A percentile compares a stretch with the other conserved stretches of the same genome.
phyloP scores from a whole-genome alignment of 257 asterid genomes.

The Eucommia ulmoides region DNA sequence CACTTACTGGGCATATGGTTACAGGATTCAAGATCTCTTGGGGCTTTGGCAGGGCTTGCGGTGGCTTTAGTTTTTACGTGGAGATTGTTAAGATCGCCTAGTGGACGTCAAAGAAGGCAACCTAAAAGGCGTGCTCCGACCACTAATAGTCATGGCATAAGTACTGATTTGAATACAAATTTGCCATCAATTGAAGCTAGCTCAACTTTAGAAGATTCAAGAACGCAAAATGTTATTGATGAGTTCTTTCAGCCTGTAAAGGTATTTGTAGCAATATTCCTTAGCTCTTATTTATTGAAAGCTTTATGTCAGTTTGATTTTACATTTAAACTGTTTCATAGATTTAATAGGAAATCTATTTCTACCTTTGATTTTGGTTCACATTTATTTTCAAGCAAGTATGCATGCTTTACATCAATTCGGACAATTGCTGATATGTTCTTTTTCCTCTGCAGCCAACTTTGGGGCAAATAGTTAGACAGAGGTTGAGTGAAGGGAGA shows the following conservation, averaged over 20 bases:
- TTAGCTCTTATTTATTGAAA: neutral
- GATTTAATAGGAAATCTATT: no score
- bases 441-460: conserved; percentile 51
- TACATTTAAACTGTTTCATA: no score
- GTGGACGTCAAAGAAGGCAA: conserved; percentile 53
- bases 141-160: conserved; percentile 41
- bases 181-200: conserved; percentile 22
- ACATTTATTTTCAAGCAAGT: no score
- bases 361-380: no score
- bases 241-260: conserved; percentile 78
- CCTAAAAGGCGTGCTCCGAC: conserved; percentile 50
- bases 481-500: conserved; percentile 81
- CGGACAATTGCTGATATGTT: neutral
- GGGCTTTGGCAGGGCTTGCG: conserved; percentile 79
- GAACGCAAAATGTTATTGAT: conserved; percentile 58
- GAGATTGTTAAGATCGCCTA: conserved; percentile 61
- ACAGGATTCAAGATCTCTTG: conserved; percentile 73
- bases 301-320: no score
- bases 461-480: conserved; percentile 70
- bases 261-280: conserved; percentile 15
- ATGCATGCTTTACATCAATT: neutral
- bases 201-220: conserved; percentile 42
- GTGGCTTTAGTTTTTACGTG: conserved; percentile 76
- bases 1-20: no score
- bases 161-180: conserved; percentile 26